Conservation (phyloP, 805 yeast species). For the Sugiyamaella marilandica region DNA sequence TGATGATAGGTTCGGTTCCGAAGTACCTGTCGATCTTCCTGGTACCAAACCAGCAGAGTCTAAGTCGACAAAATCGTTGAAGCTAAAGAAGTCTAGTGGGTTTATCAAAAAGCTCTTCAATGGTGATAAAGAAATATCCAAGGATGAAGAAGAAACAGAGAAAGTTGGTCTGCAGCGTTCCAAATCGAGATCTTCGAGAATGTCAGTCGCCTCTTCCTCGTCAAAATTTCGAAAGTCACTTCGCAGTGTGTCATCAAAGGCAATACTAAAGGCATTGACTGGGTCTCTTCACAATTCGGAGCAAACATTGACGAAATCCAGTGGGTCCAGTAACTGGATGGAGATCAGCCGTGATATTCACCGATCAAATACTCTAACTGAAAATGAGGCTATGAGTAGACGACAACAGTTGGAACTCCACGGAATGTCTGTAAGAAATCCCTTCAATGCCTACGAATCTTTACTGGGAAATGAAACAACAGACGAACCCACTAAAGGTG, state of each 20-base stretch:
- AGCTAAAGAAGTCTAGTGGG: slow-evolving; percentile 29
- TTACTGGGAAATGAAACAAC: slow-evolving; percentile 27
- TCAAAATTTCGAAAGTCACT: slow-evolving; percentile 9
- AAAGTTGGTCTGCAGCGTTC: slow-evolving; percentile 13
- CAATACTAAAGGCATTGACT: slow-evolving; percentile 4
- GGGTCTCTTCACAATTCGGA: background rate
- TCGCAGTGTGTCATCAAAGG: slow-evolving; percentile 14
- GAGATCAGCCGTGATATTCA: slow-evolving; percentile 57
- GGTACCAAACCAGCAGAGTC: slow-evolving; percentile 11
- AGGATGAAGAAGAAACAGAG: background rate
- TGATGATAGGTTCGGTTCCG: background rate
- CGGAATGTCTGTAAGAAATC: slow-evolving; percentile 64
- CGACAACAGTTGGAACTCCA: slow-evolving; percentile 49
- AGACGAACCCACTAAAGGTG: slow-evolving; percentile 19
- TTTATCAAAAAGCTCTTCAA: slow-evolving; percentile 25
- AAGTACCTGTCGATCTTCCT: slow-evolving; percentile 23
- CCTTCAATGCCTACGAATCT: slow-evolving; percentile 22
- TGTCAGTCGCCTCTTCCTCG: slow-evolving; percentile 17
- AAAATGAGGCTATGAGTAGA: slow-evolving; percentile 65
- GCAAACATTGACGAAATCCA: background rate
- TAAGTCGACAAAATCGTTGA: slow-evolving; percentile 18
- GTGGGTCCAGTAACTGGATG: slow-evolving; percentile 39
- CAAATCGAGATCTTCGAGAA: slow-evolving; percentile 22
- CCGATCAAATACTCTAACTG: slow-evolving; percentile 65
- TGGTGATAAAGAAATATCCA: slow-evolving; percentile 2